Conservation (phyloP, 495 filamentous ascomycete species). For the Xylaria bambusicola region DNA sequence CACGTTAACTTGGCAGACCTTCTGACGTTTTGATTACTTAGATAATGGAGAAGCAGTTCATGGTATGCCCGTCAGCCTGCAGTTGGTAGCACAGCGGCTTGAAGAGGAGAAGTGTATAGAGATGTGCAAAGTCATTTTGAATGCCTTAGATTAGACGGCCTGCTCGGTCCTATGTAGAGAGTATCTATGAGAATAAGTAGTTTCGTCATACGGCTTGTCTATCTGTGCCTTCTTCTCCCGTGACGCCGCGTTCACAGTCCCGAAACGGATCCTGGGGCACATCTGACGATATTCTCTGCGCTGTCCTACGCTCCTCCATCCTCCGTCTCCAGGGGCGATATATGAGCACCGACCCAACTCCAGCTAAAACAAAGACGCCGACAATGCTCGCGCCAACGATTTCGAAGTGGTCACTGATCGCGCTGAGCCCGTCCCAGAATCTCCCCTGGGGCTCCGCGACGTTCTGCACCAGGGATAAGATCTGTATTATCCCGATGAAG, state of each 20-base stretch:
- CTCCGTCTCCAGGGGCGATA: conserved; percentile 76
- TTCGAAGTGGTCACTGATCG: conserved; percentile 79
- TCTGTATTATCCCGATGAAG: conserved; percentile 82
- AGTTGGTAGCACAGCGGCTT: conserved; percentile 75
- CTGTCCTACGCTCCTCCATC: conserved; percentile 31
- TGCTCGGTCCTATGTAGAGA: too few species aligned
- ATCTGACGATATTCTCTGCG: conserved; percentile 21
- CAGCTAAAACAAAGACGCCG: conserved; percentile 77
- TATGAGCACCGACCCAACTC: conserved; percentile 65
- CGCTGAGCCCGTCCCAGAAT: conserved; percentile 86
- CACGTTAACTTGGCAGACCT: too few species aligned
- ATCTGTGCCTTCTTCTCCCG: neutral
- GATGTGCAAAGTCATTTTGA: conserved; percentile 69
- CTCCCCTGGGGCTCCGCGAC: conserved; percentile 69
- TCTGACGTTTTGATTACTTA: conserved; percentile 12
- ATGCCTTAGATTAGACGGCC: conserved; percentile 35
- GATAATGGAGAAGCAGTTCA: conserved; percentile 71
- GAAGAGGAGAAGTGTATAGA: conserved; percentile 85
- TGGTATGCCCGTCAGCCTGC: conserved; percentile 76
- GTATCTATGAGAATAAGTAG: too few species aligned
- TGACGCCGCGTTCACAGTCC: conserved; percentile 9
- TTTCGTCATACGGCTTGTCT: too few species aligned
- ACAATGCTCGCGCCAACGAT: conserved; percentile 85
- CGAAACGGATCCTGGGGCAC: conserved; percentile 19
- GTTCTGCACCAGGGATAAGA: conserved; percentile 74